A percentile compares a stretch with the other conserved stretches of the same genome.
phyloP scores from a whole-genome alignment of 306 rosid genomes.

The Casuarina equisetifolia region DNA sequence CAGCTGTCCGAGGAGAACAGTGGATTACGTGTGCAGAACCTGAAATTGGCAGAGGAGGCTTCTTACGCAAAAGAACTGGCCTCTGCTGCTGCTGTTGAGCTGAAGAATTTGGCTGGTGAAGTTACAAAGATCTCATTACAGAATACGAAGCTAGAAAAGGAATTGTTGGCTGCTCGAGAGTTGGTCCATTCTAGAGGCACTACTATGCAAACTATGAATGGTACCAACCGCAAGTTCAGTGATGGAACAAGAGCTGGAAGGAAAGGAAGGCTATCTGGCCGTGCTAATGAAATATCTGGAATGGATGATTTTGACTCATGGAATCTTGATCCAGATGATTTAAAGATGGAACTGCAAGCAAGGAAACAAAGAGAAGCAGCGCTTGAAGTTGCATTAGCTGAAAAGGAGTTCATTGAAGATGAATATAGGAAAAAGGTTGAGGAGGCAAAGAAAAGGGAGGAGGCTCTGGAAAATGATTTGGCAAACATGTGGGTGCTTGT shows the following conservation, averaged over 20 bases:
- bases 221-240: constrained; percentile 64
- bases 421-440: constrained; percentile 80
- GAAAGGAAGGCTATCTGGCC: constrained; percentile 73
- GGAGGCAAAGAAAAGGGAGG: constrained; percentile 92
- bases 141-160: constrained; percentile 84
- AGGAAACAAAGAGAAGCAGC: constrained; percentile 95
- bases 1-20: constrained; percentile 90
- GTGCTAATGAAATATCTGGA: constrained; percentile 60
- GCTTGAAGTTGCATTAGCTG: constrained; percentile 89
- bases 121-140: constrained; percentile 92
- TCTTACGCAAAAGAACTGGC: constrained; percentile 97
- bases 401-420: constrained; percentile 82
- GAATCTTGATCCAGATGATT: constrained; percentile 78
- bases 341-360: constrained; percentile 85
- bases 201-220: constrained; percentile 50
- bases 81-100: constrained; percentile 97
- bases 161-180: constrained; percentile 73
- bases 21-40: constrained; percentile 90
- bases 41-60: constrained; percentile 96
- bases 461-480: constrained; percentile 92
- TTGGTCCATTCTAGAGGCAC: constrained; percentile 59
- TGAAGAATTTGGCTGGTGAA: constrained; percentile 97
- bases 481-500: constrained; percentile 99
- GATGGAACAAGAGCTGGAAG: constrained; percentile 71
- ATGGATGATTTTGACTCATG: constrained; percentile 75